Evolutionary conservation across 1,139 yeast genomes (phyloP).

Genomic region (Geotrichum candidum): DNA sequence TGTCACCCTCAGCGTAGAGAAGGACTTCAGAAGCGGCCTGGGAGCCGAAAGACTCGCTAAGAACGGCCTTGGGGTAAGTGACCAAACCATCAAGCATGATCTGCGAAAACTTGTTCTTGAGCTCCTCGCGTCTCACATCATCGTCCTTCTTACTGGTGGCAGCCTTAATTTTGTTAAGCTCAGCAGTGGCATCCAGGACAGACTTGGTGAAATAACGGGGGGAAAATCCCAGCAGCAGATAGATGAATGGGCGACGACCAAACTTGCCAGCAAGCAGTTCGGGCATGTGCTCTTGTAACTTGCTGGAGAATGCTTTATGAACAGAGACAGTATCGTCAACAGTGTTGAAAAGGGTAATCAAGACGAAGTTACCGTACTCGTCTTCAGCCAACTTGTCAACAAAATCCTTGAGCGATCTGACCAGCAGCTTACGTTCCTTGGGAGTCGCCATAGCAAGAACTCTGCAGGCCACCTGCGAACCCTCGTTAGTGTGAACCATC

Average conservation of each 20-base stretch:
- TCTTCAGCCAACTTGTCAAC: constrained; percentile 68
- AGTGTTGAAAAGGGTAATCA: constrained; percentile 72
- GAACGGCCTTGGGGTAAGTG: constrained; percentile 44
- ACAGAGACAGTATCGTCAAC: constrained; percentile 91
- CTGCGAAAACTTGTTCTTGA: constrained; percentile 62
- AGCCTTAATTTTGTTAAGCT: constrained; percentile 59
- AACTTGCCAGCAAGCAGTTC: constrained; percentile 63
- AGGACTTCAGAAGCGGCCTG: constrained; percentile 77
- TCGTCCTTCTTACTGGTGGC: constrained; percentile 83
- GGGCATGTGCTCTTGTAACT: constrained; percentile 51
- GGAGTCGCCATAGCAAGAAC: constrained; percentile 81
- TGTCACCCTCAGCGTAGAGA: constrained; percentile 49
- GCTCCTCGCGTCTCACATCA: constrained; percentile 65
- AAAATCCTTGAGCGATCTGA: constrained; percentile 69
- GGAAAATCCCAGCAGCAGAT: constrained; percentile 58
- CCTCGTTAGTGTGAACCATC: constrained; percentile 91
- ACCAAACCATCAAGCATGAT: constrained; percentile 52
- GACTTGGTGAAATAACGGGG: constrained; percentile 78
- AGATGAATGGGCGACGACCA: constrained; percentile 85
- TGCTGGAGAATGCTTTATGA: constrained; percentile 61
- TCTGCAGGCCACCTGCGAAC: constrained; percentile 81
- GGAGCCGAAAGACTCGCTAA: constrained; percentile 70
- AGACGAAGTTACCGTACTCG: constrained; percentile 79
- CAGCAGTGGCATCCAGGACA: constrained; percentile 53
- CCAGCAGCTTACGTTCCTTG: constrained; percentile 79